These are phyloP conservation scores for Phytophthora hybrid DNA, from an alignment of 352 stramenopile species.

Conservation along the genomic window DNA sequence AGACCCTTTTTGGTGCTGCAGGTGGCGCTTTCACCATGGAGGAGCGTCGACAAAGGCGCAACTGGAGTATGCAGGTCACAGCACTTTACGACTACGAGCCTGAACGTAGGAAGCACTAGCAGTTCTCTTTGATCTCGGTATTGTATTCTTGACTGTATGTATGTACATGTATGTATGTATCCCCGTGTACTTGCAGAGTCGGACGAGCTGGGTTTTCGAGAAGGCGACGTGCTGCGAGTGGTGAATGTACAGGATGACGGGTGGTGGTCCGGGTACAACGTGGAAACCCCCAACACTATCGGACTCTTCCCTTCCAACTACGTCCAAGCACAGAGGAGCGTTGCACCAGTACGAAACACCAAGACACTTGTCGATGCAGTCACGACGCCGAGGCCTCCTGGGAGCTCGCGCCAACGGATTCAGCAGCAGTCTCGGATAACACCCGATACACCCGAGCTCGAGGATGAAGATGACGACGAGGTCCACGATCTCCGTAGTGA, in stretches of 20 bases:
- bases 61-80: constrained; percentile 57
- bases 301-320: constrained; percentile 80
- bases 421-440: constrained; percentile 25
- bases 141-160: background rate
- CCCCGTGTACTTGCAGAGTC: constrained; percentile 35
- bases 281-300: constrained; percentile 35
- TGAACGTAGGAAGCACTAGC: constrained; percentile 46
- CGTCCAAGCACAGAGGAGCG: constrained; percentile 46
- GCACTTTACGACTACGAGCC: constrained; percentile 74
- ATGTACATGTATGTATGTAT: no score
- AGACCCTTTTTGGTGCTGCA: background rate
- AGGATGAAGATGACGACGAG: constrained; percentile 26
- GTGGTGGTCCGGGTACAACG: constrained; percentile 64
- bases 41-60: constrained; percentile 17
- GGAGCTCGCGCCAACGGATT: constrained; percentile 24
- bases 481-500: constrained; percentile 22
- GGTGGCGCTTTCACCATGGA: constrained; percentile 5
- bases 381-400: constrained; percentile 14
- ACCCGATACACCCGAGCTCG: constrained; percentile 18
- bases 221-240: constrained; percentile 59
- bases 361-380: constrained; percentile 7
- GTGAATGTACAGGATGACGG: constrained; percentile 64
- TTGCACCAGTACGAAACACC: background rate
- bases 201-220: constrained; percentile 63
- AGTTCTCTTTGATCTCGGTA: background rate